Percentiles rank a stretch among this genome's conserved stretches.
Evolutionary conservation across 2,329 filamentous ascomycete genomes (phyloP).

Genomic region (Fusarium sp.): DNA sequence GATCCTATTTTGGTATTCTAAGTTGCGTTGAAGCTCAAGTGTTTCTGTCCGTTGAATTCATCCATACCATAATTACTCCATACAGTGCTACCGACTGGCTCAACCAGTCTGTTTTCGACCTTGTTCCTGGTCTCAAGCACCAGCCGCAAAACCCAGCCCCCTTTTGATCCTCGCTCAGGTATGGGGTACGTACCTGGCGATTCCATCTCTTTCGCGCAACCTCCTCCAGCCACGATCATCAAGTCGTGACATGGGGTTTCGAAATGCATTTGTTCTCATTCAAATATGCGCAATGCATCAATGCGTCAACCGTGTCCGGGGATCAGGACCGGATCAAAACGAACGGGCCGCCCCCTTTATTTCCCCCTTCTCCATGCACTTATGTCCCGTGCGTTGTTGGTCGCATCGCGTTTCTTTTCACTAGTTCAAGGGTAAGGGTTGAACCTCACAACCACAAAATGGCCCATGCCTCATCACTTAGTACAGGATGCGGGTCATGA

Average conservation of each 20-base stretch:
- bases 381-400: conserved; percentile 29
- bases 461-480: conserved; percentile 48
- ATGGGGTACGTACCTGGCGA: conserved; percentile 24
- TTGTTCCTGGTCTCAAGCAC: conserved; percentile 29
- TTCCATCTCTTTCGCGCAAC: conserved; percentile 26
- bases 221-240: conserved; percentile 27
- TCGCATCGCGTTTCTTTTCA: conserved; percentile 36
- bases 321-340: conserved; percentile 33
- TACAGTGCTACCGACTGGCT: conserved; percentile 43
- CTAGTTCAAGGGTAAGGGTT: conserved; percentile 32
- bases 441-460: conserved; percentile 21
- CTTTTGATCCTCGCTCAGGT: conserved; percentile 33
- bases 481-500: conserved; percentile 64
- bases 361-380: conserved; percentile 26
- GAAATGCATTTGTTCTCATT: conserved; percentile 24
- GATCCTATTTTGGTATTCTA: conserved; percentile 41
- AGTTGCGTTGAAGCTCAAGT: conserved; percentile 42
- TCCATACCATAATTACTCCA: conserved; percentile 41
- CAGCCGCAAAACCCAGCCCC: conserved; percentile 45
- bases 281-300: conserved; percentile 36
- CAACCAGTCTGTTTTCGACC: conserved; percentile 29
- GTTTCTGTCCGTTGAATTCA: conserved; percentile 41
- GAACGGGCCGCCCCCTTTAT: conserved; percentile 41
- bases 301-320: conserved; percentile 37
- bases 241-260: conserved; percentile 21